Percentiles rank a stretch among this genome's conserved stretches.
Evolutionary conservation across 129 eudicot species (phyloP).

Genomic region (Solidago caesia): DNA sequence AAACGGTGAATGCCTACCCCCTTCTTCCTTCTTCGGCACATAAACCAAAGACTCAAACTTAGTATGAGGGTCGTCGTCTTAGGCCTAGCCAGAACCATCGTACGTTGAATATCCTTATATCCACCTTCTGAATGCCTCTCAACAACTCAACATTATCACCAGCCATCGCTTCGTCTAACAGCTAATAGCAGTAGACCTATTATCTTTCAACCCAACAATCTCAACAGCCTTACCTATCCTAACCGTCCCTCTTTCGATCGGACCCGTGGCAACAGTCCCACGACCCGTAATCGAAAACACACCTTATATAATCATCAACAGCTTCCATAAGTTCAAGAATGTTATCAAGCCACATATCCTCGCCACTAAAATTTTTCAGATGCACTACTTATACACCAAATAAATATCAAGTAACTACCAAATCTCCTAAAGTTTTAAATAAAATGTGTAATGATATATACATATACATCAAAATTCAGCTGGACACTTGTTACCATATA

Average conservation of each 20-base stretch:
- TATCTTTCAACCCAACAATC: constrained; percentile 70
- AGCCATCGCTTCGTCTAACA: constrained; percentile 78
- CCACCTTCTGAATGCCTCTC: constrained; percentile 70
- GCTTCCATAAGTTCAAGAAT: too few relatives aligned
- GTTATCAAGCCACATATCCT: too few relatives aligned
- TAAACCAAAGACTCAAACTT: constrained; percentile 78
- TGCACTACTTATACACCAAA: too few relatives aligned
- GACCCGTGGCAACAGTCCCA: constrained; percentile 93
- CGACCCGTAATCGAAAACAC: constrained; percentile 82
- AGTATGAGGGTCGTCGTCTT: constrained; percentile 67
- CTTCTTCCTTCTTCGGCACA: constrained; percentile 87
- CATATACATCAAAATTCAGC: too few relatives aligned
- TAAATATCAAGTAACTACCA: too few relatives aligned
- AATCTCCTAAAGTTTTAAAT: too few relatives aligned
- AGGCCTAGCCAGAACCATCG: constrained; percentile 83
- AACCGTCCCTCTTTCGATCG: constrained; percentile 74
- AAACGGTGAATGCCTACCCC: constrained; percentile 89
- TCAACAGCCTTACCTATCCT: constrained; percentile 71
- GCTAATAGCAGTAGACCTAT: constrained; percentile 65
- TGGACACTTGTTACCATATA: too few relatives aligned
- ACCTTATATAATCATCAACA: constrained; percentile 27
- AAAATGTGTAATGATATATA: too few relatives aligned
- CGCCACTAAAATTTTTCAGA: too few relatives aligned
- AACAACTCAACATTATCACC: constrained; percentile 84
- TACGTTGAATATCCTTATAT: constrained; percentile 51